Evolutionary conservation across 352 stramenopile species (phyloP).

Genomic region (Globisporangium irregulare): DNA sequence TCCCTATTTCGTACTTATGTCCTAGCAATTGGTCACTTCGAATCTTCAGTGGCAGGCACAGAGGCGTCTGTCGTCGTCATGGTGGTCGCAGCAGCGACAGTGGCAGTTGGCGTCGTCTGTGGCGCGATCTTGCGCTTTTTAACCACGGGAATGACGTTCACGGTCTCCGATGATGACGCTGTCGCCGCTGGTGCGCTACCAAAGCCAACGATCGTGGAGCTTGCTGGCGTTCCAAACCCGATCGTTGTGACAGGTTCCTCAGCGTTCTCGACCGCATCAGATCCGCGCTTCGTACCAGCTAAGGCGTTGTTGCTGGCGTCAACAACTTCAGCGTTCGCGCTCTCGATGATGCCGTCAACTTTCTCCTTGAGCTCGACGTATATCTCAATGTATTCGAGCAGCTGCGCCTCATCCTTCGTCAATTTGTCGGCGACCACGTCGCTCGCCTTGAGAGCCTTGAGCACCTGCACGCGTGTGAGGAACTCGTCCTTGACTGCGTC

Average conservation of each 20-base stretch:
- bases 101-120: not conserved
- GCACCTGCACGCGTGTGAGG: slow-evolving; percentile 39
- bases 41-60: not conserved
- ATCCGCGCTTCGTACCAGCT: slow-evolving; percentile 6
- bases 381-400: slow-evolving; percentile 84
- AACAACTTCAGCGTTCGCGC: slow-evolving; percentile 23
- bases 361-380: slow-evolving; percentile 87
- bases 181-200: slow-evolving; percentile 19
- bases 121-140: slow-evolving; percentile 18
- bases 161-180: slow-evolving; percentile 17
- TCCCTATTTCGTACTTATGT: slow-evolving; percentile 1
- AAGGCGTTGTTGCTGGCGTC: not conserved
- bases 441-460: slow-evolving; percentile 32
- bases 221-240: slow-evolving; percentile 43
- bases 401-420: slow-evolving; percentile 36
- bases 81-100: not conserved
- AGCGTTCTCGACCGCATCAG: slow-evolving; percentile 9
- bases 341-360: slow-evolving; percentile 73
- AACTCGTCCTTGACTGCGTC: slow-evolving; percentile 61
- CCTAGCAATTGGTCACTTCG: not conserved
- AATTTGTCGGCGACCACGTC: slow-evolving; percentile 18
- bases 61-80: not conserved
- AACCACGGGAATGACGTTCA: slow-evolving; percentile 45
- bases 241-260: slow-evolving; percentile 52
- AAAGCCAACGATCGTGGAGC: slow-evolving; percentile 48